Percentiles rank a stretch among this genome's conserved stretches.
phyloP scores from a whole-genome alignment of 192 early-diverging fungal species.

The Umbelopsis vinacea region DNA sequence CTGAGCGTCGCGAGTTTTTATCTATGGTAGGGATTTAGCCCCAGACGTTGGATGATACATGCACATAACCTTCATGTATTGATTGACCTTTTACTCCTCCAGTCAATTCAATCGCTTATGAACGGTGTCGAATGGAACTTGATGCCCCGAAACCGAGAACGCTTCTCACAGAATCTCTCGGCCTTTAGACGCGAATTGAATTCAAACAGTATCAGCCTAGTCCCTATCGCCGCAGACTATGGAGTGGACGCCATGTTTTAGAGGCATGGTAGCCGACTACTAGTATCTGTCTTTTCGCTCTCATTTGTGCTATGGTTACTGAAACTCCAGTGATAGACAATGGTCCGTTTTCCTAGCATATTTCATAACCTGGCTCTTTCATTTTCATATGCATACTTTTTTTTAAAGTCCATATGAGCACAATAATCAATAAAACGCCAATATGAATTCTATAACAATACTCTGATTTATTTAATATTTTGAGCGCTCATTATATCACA shows the following conservation, averaged over 20 bases:
- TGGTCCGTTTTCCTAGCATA: no score
- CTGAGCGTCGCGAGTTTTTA: constrained; percentile 44
- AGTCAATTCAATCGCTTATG: constrained; percentile 61
- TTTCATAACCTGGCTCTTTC: no score
- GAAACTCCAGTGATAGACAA: no score
- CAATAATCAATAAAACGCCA: no score
- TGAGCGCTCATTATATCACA: no score
- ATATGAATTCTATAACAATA: no score
- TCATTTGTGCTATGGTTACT: neutral
- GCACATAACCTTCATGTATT: neutral
- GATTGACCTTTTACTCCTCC: constrained; percentile 5
- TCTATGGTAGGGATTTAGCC: constrained; percentile 31
- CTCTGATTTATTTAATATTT: no score
- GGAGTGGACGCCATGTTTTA: constrained; percentile 22
- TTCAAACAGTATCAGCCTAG: constrained; percentile 32
- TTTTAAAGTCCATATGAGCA: no score
- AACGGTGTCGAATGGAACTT: constrained; percentile 62
- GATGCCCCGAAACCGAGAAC: constrained; percentile 59
- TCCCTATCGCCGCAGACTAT: constrained; percentile 32
- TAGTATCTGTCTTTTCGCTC: neutral
- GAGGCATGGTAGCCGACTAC: neutral
- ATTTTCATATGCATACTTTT: no score
- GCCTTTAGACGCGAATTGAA: constrained; percentile 53
- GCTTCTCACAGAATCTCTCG: constrained; percentile 69
- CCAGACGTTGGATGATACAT: neutral